Percentiles rank a stretch among this genome's conserved stretches.
phyloP scores from a whole-genome alignment of 305 asterid genomes.

The Rubia peregrina region DNA sequence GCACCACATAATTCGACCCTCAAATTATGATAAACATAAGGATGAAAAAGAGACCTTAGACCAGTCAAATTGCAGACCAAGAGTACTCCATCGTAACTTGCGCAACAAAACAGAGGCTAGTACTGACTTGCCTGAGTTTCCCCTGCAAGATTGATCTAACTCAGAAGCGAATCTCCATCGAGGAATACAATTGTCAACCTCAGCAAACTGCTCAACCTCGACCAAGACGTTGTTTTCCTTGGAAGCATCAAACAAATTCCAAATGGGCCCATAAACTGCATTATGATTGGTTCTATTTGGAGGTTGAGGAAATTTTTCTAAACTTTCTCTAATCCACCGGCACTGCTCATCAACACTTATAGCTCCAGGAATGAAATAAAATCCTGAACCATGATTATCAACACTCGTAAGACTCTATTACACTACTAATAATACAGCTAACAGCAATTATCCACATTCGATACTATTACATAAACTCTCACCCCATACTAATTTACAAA shows the following conservation, averaged over 20 bases:
- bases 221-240: conserved; percentile 47
- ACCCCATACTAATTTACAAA: too few relatives aligned
- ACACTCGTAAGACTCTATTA: neutral
- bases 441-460: neutral
- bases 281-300: conserved; percentile 89
- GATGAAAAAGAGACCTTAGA: conserved; percentile 77
- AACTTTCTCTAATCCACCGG: conserved; percentile 78
- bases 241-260: conserved; percentile 66
- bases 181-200: conserved; percentile 20
- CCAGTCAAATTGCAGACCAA: conserved; percentile 99
- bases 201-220: conserved; percentile 29
- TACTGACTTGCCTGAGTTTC: conserved; percentile 43
- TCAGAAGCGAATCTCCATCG: conserved; percentile 47
- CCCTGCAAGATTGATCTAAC: conserved; percentile 28
- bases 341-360: conserved; percentile 68
- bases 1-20: neutral
- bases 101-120: conserved; percentile 89
- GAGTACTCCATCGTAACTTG: conserved; percentile 98
- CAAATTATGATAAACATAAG: conserved; percentile 20
- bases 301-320: conserved; percentile 76
- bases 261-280: conserved; percentile 71
- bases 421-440: neutral
- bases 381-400: conserved; percentile 37
- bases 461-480: neutral
- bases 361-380: conserved; percentile 85